Evolutionary conservation across 768 basidiomycete species (phyloP), one percentile per base, ranked within the genome.

Genomic region (Gautieria morchelliformis): DNA sequence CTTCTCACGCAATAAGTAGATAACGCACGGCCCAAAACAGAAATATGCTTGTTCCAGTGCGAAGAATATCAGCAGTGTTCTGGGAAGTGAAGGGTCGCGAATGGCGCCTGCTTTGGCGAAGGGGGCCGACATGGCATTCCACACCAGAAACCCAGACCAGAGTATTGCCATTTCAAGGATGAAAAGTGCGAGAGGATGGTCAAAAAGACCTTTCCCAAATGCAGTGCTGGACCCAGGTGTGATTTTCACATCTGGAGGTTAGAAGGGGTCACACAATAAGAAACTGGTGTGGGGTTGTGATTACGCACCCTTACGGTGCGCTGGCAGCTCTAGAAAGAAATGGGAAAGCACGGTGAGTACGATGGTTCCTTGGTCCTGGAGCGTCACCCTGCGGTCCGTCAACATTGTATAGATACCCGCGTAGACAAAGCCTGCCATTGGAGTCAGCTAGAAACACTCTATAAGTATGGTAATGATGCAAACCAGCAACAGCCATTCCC

Each of bases 271-370:
- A 49, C n/a, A 17, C 22, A 27, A 24, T 11, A 51, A 5, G 5
- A 24, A 22, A 9, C 17, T 35, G 27, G 10, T 10, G 35, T 30
- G 19, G n/a, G n/a, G 32, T n/a, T 11, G 56, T 42, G 27, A 48
- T 12, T 15, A 58, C 60, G n/a, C 30, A 63, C 67, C 64, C 19
- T 60, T 19, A 20, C 68, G 67, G 56, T 69, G 69, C 11, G 64
- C 61, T 1, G 68, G 65, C 63, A 63, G 60, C 51, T 69, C 66
- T n/a, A 69, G 58, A 17, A 69, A 56, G 63, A 68, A 68, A 52
- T 68, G 68, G 52, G 65, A 67, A 27, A 64, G 53, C 4, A 60
- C 56, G 1, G 62, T 60, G 3, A 60, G 59, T 1, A 67, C 50
- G 17, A 68, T 63, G n/a, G 60, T 53, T 1, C 52, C 60, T 33